Percentiles rank a stretch among this genome's conserved stretches.
Evolutionary conservation across 164 flowering plant genomes (phyloP).

Genomic region (grape (Vitis vinifera)): ASM3070453v1 NC_081821.1:6571501-6572000

Average conservation of each 20-base stretch:
- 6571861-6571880: conserved; percentile 58
- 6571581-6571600: conserved; percentile 24
- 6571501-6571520: conserved; percentile 5
- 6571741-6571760: conserved; percentile 77
- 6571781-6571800: conserved; percentile 75
- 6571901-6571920: conserved; percentile 83
- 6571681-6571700: conserved; percentile 1
- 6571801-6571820: conserved; percentile 68
- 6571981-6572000: conserved; percentile 86
- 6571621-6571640: conserved; percentile 16
- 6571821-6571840: conserved; percentile 67
- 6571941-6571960: conserved; percentile 63
- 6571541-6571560: conserved; percentile 42
- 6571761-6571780: conserved; percentile 91
- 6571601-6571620: conserved; percentile 31
- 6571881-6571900: conserved; percentile 44
- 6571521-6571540: conserved; percentile 16
- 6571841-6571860: conserved; percentile 85
- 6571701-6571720: conserved; percentile 24
- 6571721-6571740: conserved; percentile 74
- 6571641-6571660: conserved; percentile 19
- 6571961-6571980: conserved; percentile 77
- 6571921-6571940: conserved; percentile 78
- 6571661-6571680: conserved; percentile 2
- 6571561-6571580: conserved; percentile 39